phyloP scores from a whole-genome alignment of 2,329 filamentous ascomycete species.

The Fusarium setosum region DNA sequence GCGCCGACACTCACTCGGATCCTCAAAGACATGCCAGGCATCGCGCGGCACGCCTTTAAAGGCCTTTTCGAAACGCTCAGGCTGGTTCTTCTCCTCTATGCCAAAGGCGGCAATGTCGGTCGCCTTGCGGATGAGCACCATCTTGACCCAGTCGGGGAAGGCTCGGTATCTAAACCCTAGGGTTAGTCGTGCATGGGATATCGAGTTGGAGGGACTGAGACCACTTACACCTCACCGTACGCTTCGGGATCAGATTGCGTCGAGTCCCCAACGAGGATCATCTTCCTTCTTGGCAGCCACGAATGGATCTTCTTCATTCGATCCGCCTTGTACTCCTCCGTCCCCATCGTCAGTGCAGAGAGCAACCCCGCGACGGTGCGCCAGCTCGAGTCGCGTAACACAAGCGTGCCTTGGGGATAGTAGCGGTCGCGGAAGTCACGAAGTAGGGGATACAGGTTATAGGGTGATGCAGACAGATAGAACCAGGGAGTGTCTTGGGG shows the following conservation, averaged over 20 bases:
- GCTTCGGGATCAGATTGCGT: constrained; percentile 93
- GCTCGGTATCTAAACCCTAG: constrained; percentile 62
- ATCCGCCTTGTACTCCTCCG: constrained; percentile 86
- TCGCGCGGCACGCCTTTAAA: constrained; percentile 79
- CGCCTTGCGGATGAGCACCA: constrained; percentile 89
- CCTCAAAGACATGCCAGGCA: constrained; percentile 85
- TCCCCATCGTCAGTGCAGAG: constrained; percentile 81
- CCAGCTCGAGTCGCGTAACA: constrained; percentile 88
- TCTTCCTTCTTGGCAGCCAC: constrained; percentile 82
- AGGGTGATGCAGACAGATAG: constrained; percentile 93
- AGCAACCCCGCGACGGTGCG: constrained; percentile 85
- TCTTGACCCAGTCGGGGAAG: constrained; percentile 80
- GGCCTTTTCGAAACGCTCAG: constrained; percentile 82
- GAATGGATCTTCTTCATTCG: constrained; percentile 81
- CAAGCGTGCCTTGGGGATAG: constrained; percentile 82
- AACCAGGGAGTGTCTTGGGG: constrained; percentile 80
- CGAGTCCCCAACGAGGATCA: constrained; percentile 89
- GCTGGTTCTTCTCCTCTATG: constrained; percentile 79
- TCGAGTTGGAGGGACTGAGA: neutral
- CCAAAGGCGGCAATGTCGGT: constrained; percentile 76
- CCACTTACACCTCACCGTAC: constrained; percentile 80
- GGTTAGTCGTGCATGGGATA: constrained; percentile 26
- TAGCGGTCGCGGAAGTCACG: constrained; percentile 75
- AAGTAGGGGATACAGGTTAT: constrained; percentile 93
- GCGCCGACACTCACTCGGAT: constrained; percentile 72